A percentile compares a stretch with the other conserved stretches of the same genome.
phyloP scores from a whole-genome alignment of 2,329 filamentous ascomycete genomes.

The Biscogniauxia marginata region DNA sequence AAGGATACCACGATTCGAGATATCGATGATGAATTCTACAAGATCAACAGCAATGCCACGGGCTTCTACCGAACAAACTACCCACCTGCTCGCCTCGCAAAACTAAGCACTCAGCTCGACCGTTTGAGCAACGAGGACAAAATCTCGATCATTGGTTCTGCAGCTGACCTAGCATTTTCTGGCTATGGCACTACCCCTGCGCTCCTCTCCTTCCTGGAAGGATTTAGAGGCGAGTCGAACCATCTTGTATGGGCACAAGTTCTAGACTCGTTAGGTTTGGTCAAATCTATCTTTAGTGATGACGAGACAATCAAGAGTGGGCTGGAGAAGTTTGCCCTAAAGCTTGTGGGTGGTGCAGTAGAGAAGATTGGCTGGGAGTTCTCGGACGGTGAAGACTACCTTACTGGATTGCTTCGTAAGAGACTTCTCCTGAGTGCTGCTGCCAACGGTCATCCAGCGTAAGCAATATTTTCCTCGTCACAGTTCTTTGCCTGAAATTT shows the following conservation, averaged over 20 bases:
- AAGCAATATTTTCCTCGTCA: conserved; percentile 36
- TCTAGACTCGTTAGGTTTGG: conserved; percentile 68
- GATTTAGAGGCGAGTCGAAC: conserved; percentile 78
- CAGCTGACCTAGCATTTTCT: conserved; percentile 82
- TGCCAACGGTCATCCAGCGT: conserved; percentile 72
- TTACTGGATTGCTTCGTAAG: conserved; percentile 79
- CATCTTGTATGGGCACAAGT: conserved; percentile 90
- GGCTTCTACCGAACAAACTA: conserved; percentile 94
- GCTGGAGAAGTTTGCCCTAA: conserved; percentile 75
- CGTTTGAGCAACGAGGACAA: conserved; percentile 83
- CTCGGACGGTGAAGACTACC: conserved; percentile 73
- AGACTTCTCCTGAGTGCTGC: conserved; percentile 76
- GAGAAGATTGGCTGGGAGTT: conserved; percentile 86
- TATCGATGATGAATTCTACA: conserved; percentile 81
- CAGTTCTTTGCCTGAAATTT: too few species aligned
- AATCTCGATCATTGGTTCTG: conserved; percentile 88
- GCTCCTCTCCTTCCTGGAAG: conserved; percentile 78
- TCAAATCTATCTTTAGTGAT: conserved; percentile 83
- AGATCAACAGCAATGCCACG: conserved; percentile 85
- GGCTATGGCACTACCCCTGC: conserved; percentile 81
- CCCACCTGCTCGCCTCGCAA: conserved; percentile 75
- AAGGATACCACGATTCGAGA: conserved; percentile 76
- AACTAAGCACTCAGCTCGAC: conserved; percentile 74
- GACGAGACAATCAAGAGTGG: conserved; percentile 70
- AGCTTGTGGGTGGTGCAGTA: conserved; percentile 71